Evolutionary conservation across 2,329 filamentous ascomycete species (phyloP).

Genomic region (Monilinia vaccinii-corymbosi): DNA sequence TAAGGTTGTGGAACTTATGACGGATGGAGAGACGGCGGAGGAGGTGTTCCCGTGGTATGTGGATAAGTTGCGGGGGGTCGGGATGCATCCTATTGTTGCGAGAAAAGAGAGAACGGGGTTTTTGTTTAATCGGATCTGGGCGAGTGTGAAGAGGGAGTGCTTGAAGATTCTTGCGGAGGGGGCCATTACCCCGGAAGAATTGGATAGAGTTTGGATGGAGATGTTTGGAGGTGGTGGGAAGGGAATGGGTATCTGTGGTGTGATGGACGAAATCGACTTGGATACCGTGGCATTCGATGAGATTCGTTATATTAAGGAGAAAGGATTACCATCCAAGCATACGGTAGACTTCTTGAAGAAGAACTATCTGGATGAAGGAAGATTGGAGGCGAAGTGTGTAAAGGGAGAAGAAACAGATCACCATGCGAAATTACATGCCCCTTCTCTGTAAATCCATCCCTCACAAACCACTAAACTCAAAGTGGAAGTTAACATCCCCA

Average conservation of each 20-base stretch:
- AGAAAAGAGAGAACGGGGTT: slow-evolving; percentile 32
- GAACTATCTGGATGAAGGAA: slow-evolving; percentile 27
- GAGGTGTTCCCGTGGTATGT: slow-evolving; percentile 27
- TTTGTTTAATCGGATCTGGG: slow-evolving; percentile 36
- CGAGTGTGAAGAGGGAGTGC: slow-evolving; percentile 35
- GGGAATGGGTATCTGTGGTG: slow-evolving; percentile 31
- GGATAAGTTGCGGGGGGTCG: slow-evolving; percentile 27
- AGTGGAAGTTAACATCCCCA: background rate
- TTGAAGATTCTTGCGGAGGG: slow-evolving; percentile 31
- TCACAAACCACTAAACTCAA: rapidly evolving
- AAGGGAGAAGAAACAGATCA: slow-evolving; percentile 17
- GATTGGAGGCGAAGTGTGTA: slow-evolving; percentile 25
- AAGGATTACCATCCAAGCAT: slow-evolving; percentile 14
- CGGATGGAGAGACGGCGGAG: slow-evolving; percentile 28
- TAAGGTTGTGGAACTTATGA: slow-evolving; percentile 33
- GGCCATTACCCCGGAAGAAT: slow-evolving; percentile 30
- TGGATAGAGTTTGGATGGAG: slow-evolving; percentile 32
- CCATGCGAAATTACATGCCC: slow-evolving; percentile 4
- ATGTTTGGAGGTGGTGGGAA: slow-evolving; percentile 31
- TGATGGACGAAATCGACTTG: slow-evolving; percentile 35
- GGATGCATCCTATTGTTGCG: slow-evolving; percentile 33
- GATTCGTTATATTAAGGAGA: slow-evolving; percentile 32
- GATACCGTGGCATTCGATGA: slow-evolving; percentile 35
- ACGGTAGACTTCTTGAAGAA: slow-evolving; percentile 29
- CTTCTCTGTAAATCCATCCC: slow-evolving; percentile 9